These are phyloP conservation scores for Lentinula boryana DNA, from an alignment of 768 basidiomycete genomes.

Conservation along the genomic window DNA sequence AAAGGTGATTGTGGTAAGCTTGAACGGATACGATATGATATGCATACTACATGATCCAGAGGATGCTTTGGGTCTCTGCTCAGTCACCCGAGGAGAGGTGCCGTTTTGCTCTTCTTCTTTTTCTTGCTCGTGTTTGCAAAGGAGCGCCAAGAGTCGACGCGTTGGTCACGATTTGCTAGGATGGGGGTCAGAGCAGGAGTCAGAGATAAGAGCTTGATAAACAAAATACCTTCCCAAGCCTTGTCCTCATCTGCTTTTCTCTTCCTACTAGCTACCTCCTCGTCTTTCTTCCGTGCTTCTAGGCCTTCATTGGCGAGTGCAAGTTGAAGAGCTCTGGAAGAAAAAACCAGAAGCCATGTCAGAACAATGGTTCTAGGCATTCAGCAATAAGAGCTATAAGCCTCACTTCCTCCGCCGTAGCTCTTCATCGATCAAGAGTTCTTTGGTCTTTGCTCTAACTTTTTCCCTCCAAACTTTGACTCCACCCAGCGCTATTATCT, in stretches of 20 bases:
- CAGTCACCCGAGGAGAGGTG: slow-evolving; percentile 51
- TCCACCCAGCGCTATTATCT: not conserved
- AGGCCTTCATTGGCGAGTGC: slow-evolving; percentile 88
- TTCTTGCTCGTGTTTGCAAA: slow-evolving; percentile 56
- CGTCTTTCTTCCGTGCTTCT: slow-evolving; percentile 91
- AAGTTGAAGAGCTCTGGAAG: slow-evolving; percentile 74
- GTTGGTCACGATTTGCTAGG: slow-evolving; percentile 67
- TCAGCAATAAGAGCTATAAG: not conserved
- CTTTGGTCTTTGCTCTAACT: slow-evolving; percentile 69
- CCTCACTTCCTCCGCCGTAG: slow-evolving; percentile 76
- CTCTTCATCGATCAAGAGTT: slow-evolving; percentile 87
- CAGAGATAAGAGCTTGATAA: not conserved
- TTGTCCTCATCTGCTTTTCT: slow-evolving; percentile 87
- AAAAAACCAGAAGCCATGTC: not conserved
- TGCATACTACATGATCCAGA: too few relatives aligned
- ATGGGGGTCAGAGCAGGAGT: not conserved
- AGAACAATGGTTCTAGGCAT: not conserved
- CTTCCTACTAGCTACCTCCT: slow-evolving; percentile 70
- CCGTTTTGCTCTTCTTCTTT: slow-evolving; percentile 83
- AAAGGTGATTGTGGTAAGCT: too few relatives aligned
- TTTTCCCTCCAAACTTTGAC: slow-evolving; percentile 13
- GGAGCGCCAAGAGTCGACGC: slow-evolving; percentile 79
- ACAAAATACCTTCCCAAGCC: slow-evolving; percentile 71
- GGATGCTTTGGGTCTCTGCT: too few relatives aligned
- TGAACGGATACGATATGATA: not conserved